Conservation (phyloP, 352 stramenopile species). For the Phytophthora gonapodyides region DNA sequence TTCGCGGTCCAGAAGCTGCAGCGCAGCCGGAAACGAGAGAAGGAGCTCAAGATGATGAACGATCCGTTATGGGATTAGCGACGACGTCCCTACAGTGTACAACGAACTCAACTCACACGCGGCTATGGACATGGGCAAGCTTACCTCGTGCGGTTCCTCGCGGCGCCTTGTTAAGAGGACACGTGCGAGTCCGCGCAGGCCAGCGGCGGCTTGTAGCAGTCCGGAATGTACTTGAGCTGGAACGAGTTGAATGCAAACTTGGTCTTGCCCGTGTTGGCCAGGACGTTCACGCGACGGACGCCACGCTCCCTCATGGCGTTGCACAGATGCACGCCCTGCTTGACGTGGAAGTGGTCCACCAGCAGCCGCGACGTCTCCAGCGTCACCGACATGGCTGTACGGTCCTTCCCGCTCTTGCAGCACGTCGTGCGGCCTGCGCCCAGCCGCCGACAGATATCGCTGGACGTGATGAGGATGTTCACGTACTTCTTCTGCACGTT, state of each 20-base stretch:
- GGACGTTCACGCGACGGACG: conserved; percentile 82
- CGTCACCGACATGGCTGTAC: conserved; percentile 97
- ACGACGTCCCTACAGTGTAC: conserved; percentile 33
- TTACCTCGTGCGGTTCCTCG: conserved; percentile 18
- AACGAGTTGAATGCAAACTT: conserved; percentile 98
- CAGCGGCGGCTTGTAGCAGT: conserved; percentile 91
- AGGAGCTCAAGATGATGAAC: conserved; percentile 64
- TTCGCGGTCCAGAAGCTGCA: conserved; percentile 79
- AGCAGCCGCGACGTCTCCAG: conserved; percentile 94
- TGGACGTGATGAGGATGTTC: conserved; percentile 87
- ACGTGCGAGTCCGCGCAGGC: conserved; percentile 79
- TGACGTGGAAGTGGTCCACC: conserved; percentile 88
- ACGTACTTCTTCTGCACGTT: conserved; percentile 88
- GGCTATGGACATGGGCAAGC: conserved; percentile 16
- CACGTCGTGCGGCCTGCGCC: conserved; percentile 93
- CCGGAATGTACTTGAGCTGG: conserved; percentile 97
- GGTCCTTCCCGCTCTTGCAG: conserved; percentile 98
- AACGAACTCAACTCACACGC: conserved; percentile 20
- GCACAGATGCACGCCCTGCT: conserved; percentile 83
- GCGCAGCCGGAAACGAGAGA: conserved; percentile 69
- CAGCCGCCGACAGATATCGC: conserved; percentile 89
- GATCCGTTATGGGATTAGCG: conserved; percentile 72
- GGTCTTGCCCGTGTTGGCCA: conserved; percentile 88
- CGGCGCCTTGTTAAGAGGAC: conserved; percentile 50
- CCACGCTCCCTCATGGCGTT: conserved; percentile 87